Evolutionary conservation across 2,329 filamentous ascomycete species (phyloP), one percentile per base, ranked within the genome.

Genomic region (Penicillium sp.): DNA sequence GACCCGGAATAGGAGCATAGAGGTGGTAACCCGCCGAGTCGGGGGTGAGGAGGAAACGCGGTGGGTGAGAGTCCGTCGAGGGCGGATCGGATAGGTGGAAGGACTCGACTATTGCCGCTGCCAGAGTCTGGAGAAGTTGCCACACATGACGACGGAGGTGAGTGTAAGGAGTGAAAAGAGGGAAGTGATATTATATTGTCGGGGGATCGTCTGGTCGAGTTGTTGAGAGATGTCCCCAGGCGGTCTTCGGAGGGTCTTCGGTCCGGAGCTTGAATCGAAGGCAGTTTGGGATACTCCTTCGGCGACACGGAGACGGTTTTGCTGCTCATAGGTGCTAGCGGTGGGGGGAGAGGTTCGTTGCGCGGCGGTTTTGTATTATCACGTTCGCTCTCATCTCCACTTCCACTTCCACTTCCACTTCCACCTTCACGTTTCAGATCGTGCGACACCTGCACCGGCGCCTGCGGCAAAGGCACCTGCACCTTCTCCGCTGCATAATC

Each of bases 61-160:
- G 58, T 64, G 20, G 69, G 54, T 37, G 63, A 58, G n/a, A 70
- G 50, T 6, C 55, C 58, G 20, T 63, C 62, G n/a, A 75, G 59
- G 20, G 72, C 64, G 6, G 68, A 68, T 31, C 66, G 61, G 15
- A 77, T 62, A 1, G 74, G 70, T 1, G 74, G 74, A 6, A 77
- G 58, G 40, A 56, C 70, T 56, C 67, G 68, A 32, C 54, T 64
- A 28, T 57, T 60, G 37, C 35, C 23, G 42, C 55, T 59, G 15
- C 42, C 35, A 1, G 42, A 41, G 15, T 72, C 68, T 1, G 69
- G 66, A 3, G 71, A 68, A 40, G 60, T 64, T 25, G 58, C 59
- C 8, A 63, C 58, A 15, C 60, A 61, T 5, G 67, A 67, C 3
- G 60, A 65, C 24, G 67, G 62, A n/a, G 65, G 64, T 9, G 71